Conservation (phyloP, 176 grass and related monocot species). For the Musa troglodytarum region DNA sequence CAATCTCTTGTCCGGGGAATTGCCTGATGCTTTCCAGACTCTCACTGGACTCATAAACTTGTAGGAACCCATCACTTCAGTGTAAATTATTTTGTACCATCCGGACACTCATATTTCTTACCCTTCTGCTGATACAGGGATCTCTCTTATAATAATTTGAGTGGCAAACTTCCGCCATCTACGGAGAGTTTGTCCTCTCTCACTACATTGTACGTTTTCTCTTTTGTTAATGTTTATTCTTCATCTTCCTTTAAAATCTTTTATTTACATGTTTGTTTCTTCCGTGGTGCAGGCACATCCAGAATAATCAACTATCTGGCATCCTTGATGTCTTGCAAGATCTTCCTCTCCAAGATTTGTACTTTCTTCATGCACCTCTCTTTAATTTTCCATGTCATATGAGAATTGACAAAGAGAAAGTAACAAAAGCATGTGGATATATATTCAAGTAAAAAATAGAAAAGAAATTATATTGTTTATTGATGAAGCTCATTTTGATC, state of each 20-base stretch:
- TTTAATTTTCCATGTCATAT: neutral
- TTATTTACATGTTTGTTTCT: neutral
- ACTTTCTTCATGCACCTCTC: slow-evolving; percentile 28
- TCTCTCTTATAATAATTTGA: slow-evolving; percentile 41
- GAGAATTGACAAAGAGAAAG: neutral
- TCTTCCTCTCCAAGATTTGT: slow-evolving; percentile 92
- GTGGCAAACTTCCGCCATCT: slow-evolving; percentile 29
- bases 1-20: slow-evolving; percentile 15
- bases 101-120: neutral
- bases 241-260: neutral
- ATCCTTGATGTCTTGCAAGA: slow-evolving; percentile 73
- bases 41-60: slow-evolving; percentile 19
- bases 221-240: neutral
- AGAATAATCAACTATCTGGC: slow-evolving; percentile 69
- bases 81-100: neutral
- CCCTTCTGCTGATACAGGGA: slow-evolving; percentile 26
- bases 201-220: slow-evolving; percentile 30
- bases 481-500: too few relatives aligned
- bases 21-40: slow-evolving; percentile 18
- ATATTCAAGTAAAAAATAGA: neutral
- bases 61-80: slow-evolving; percentile 5
- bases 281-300: slow-evolving; percentile 53
- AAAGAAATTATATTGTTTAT: too few relatives aligned
- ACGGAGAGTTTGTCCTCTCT: slow-evolving; percentile 35
- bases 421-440: neutral